Percentiles rank a stretch among this genome's conserved stretches.
These are phyloP conservation scores for Aspergillus alliaceus DNA, from an alignment of 2,329 filamentous ascomycete genomes.

Conservation along the genomic window DNA sequence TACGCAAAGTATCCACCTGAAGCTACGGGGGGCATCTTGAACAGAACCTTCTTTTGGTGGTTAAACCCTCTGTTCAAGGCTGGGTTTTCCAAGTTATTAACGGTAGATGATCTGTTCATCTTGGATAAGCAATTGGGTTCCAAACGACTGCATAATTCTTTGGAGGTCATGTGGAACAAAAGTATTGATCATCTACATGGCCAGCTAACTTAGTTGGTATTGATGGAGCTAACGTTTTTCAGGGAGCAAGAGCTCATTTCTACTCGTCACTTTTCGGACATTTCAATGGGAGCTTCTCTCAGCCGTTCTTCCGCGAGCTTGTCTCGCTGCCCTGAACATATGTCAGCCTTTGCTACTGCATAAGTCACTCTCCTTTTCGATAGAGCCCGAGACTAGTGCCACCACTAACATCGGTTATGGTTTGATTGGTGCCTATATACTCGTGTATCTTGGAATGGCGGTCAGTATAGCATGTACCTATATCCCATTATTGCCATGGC, in stretches of 20 bases:
- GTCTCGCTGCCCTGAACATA: constrained; percentile 38
- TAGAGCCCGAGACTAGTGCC: constrained; percentile 24
- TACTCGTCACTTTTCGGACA: constrained; percentile 30
- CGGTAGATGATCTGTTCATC: constrained; percentile 45
- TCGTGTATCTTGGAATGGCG: constrained; percentile 45
- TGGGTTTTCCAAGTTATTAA: constrained; percentile 48
- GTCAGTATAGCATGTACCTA: constrained; percentile 26
- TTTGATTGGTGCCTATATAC: constrained; percentile 44
- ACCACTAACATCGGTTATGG: constrained; percentile 42
- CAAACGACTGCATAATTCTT: constrained; percentile 37
- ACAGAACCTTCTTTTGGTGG: constrained; percentile 54
- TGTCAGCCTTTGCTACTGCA: constrained; percentile 41
- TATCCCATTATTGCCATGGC: neutral
- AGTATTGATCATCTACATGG: constrained; percentile 22
- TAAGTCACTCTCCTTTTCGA: constrained; percentile 35
- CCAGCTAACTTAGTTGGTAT: too few relatives aligned
- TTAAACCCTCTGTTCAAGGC: constrained; percentile 52
- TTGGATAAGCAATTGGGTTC: constrained; percentile 49
- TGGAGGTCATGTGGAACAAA: constrained; percentile 43
- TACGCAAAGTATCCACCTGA: constrained; percentile 50
- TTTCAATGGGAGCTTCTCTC: constrained; percentile 36
- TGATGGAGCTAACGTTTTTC: constrained; percentile 12
- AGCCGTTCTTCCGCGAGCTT: constrained; percentile 32
- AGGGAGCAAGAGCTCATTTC: constrained; percentile 31
- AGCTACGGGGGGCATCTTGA: constrained; percentile 53